Evolutionary conservation across 305 asterid genomes (phyloP).

Genomic region (Fraxinus paxiana): DNA sequence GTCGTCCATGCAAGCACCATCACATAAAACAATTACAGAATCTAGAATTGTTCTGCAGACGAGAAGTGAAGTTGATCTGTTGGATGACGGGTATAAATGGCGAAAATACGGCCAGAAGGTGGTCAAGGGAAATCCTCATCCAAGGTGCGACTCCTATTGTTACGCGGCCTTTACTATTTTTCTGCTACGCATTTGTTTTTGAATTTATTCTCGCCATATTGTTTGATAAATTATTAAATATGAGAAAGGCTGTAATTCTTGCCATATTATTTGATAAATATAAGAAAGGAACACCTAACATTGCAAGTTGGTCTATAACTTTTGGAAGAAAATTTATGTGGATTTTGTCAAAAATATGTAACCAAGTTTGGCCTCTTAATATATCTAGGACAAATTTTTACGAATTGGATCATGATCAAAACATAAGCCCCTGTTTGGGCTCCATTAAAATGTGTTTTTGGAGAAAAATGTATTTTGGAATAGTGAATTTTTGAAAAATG

Average conservation of each 20-base stretch:
- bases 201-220: not conserved
- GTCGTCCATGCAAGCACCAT: slow-evolving; percentile 37
- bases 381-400: not conserved
- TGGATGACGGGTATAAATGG: slow-evolving; percentile 90
- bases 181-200: not conserved
- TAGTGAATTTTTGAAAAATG: too few relatives aligned
- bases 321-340: not conserved
- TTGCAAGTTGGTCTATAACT: not conserved
- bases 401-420: not conserved
- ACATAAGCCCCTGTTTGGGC: not conserved
- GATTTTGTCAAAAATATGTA: not conserved
- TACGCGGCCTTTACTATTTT: not conserved
- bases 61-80: slow-evolving; percentile 84
- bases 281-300: not conserved
- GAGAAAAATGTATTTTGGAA: too few relatives aligned
- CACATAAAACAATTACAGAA: slow-evolving; percentile 63
- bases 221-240: not conserved
- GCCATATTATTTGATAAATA: not conserved
- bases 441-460: too few relatives aligned
- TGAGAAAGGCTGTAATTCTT: not conserved
- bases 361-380: not conserved
- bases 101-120: slow-evolving; percentile 93
- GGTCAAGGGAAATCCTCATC: slow-evolving; percentile 86
- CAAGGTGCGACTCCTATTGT: slow-evolving; percentile 48
- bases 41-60: slow-evolving; percentile 87